A percentile compares a stretch with the other conserved stretches of the same genome.
These are phyloP conservation scores for Polyrhizophydium stewartii DNA, from an alignment of 371 early-diverging fungal genomes.

Conservation along the genomic window DNA sequence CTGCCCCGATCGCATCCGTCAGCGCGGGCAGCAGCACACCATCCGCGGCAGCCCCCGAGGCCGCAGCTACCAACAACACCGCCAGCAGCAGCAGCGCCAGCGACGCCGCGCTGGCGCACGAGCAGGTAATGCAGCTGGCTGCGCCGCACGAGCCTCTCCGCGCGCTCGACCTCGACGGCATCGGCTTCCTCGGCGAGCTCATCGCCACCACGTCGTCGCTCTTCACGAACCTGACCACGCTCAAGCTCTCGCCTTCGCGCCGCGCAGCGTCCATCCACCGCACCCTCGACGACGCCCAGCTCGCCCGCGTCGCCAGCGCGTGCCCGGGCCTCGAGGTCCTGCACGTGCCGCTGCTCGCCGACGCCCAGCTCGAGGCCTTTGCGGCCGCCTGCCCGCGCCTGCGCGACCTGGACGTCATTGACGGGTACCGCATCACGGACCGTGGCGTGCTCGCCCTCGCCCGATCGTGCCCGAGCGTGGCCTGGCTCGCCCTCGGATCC, in stretches of 20 bases:
- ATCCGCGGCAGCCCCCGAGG: background rate
- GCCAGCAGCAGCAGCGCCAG: background rate
- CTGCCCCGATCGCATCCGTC: background rate
- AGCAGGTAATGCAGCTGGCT: too few relatives aligned
- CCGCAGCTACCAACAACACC: background rate
- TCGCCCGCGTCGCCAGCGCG: conserved; percentile 4
- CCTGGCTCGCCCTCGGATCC: conserved; percentile 17
- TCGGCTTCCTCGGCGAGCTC: conserved; percentile 13
- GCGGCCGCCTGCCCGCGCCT: conserved; percentile 18
- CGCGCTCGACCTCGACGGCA: conserved; percentile 24
- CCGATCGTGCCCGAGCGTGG: conserved; percentile 11
- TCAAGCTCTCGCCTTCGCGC: conserved; percentile 21
- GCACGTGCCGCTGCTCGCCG: conserved; percentile 14
- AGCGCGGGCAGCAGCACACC: too few relatives aligned
- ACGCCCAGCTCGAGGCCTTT: conserved; percentile 15
- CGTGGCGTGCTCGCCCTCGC: conserved; percentile 21
- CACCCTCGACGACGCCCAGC: conserved; percentile 10
- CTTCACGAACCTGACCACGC: conserved; percentile 12
- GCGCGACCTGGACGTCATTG: conserved; percentile 20
- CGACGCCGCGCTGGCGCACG: background rate
- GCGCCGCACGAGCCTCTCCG: conserved; percentile 1
- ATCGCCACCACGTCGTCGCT: conserved; percentile 7
- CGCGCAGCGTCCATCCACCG: conserved; percentile 22
- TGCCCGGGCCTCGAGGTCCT: conserved; percentile 12
- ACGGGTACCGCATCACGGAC: conserved; percentile 22